phyloP scores from a whole-genome alignment of 2,329 filamentous ascomycete genomes.

The Myriosclerotinia scirpicola region DNA sequence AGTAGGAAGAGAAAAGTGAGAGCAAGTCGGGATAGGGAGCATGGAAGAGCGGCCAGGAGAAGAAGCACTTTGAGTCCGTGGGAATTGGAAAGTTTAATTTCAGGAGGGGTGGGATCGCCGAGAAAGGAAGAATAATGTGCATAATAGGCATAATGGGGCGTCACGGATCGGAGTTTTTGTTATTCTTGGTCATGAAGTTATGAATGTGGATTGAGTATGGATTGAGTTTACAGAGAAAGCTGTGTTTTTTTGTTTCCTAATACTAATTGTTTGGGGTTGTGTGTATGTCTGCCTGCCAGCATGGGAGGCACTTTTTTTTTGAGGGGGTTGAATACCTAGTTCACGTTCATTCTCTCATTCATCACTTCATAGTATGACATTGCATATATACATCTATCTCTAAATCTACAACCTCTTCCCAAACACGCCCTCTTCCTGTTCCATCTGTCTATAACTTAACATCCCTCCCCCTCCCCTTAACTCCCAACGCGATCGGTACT shows the following conservation, averaged over 20 bases:
- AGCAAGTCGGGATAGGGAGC: slow-evolving; percentile 39
- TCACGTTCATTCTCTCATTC: not conserved
- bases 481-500: slow-evolving; percentile 30
- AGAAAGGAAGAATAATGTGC: slow-evolving; percentile 14
- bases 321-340: not conserved
- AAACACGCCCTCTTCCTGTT: not conserved
- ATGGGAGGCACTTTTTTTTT: not conserved
- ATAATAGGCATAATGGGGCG: slow-evolving; percentile 9
- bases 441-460: slow-evolving; percentile 7
- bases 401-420: not conserved
- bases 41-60: slow-evolving; percentile 56
- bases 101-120: slow-evolving; percentile 40
- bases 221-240: slow-evolving; percentile 13
- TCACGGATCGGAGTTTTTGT: slow-evolving; percentile 8
- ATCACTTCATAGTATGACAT: not conserved
- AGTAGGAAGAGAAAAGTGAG: slow-evolving; percentile 45
- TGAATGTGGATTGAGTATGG: slow-evolving; percentile 3
- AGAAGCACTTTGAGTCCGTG: slow-evolving; percentile 74
- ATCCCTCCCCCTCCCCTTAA: slow-evolving; percentile 19
- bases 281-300: slow-evolving; percentile 2
- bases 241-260: not conserved
- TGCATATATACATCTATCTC: slow-evolving; percentile 2
- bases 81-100: slow-evolving; percentile 67
- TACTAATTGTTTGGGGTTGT: not conserved
- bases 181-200: slow-evolving; percentile 18